Conservation (phyloP, 306 rosid genomes). For the Fragaria ananassa region DNA sequence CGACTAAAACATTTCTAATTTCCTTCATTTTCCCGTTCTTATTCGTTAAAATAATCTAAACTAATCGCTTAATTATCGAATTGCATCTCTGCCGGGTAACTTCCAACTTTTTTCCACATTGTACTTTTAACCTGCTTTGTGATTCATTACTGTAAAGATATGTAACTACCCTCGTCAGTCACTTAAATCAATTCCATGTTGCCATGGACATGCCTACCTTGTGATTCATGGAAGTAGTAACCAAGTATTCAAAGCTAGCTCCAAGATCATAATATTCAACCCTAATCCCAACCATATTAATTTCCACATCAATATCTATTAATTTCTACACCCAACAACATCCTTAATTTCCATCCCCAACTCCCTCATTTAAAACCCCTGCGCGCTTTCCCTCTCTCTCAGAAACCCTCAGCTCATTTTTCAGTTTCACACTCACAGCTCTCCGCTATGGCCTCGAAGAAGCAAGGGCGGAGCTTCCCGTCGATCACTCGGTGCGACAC, state of each 20-base stretch:
- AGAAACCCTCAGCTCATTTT: neutral
- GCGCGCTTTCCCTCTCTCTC: slow-evolving; percentile 2
- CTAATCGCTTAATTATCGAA: neutral
- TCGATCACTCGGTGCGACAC: slow-evolving; percentile 44
- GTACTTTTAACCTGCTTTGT: neutral
- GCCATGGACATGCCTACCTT: neutral
- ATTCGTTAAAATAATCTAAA: neutral
- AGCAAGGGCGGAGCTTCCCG: slow-evolving; percentile 44
- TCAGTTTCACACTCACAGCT: neutral
- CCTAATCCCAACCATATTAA: slow-evolving; percentile 7
- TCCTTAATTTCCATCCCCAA: slow-evolving; percentile 19
- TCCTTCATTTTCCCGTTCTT: neutral
- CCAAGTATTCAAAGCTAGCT: neutral
- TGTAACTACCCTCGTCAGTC: neutral
- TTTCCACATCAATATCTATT: neutral
- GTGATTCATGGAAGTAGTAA: neutral
- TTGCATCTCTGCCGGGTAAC: neutral
- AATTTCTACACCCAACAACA: neutral
- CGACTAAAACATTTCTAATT: neutral
- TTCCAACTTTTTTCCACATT: neutral
- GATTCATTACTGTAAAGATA: neutral
- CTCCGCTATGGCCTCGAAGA: neutral
- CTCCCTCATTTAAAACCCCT: slow-evolving; percentile 48
- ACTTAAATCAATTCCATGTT: neutral
- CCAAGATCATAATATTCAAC: neutral